phyloP scores from a whole-genome alignment of 768 basidiomycete species.

The Macrolepiota albuminosa region DNA sequence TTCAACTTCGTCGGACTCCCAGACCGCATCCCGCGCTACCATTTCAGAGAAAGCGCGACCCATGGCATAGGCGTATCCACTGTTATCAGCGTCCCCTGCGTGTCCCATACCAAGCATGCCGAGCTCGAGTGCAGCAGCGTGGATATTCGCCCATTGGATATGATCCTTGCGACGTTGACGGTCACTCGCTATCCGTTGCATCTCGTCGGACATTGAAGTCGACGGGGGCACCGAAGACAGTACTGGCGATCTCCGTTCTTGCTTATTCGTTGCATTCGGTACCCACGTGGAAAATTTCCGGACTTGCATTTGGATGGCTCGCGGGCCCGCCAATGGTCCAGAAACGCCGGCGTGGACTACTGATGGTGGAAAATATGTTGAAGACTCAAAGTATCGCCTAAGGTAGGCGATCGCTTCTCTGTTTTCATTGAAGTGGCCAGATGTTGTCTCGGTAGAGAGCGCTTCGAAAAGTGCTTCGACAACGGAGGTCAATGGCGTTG shows the following conservation, averaged over 20 bases:
- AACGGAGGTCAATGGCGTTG: conserved; percentile 45
- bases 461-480: conserved; percentile 55
- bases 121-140: conserved; percentile 59
- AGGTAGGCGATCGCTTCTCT: conserved; percentile 39
- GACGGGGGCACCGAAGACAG: conserved; percentile 17
- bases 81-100: conserved; percentile 33
- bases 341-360: conserved; percentile 50
- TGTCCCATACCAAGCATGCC: conserved; percentile 44
- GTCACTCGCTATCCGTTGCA: conserved; percentile 58
- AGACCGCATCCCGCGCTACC: conserved; percentile 61
- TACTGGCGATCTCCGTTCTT: conserved; percentile 9
- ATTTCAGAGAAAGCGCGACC: conserved; percentile 50
- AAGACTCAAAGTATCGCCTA: conserved; percentile 49
- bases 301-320: conserved; percentile 55
- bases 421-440: conserved; percentile 23
- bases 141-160: conserved; percentile 64
- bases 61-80: conserved; percentile 39
- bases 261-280: conserved; percentile 21
- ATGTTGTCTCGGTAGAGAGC: conserved; percentile 31
- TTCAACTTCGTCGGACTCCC: conserved; percentile 64
- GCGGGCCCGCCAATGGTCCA: conserved; percentile 51
- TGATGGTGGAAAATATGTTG: conserved; percentile 41
- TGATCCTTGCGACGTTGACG: conserved; percentile 59
- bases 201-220: conserved; percentile 38
- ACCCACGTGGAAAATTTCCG: conserved; percentile 55